Conservation (phyloP, 1,284 basidiomycete species). For the Sutorius eximius region DNA sequence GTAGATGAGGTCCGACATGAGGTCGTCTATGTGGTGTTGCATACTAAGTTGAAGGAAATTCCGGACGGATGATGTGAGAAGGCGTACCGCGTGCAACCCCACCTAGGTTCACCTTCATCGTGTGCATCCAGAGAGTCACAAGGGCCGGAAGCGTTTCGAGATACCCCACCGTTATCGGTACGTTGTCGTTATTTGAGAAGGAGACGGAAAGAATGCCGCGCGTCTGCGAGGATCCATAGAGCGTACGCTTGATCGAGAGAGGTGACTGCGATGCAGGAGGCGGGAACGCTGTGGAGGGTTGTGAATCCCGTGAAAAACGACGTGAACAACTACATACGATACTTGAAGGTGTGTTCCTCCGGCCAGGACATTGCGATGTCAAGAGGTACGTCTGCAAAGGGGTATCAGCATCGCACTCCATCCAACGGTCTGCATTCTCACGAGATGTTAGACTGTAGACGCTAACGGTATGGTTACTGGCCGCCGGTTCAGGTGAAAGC, state of each 20-base stretch:
- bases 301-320: not conserved
- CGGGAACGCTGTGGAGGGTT: conserved; percentile 26
- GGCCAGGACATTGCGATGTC: conserved; percentile 61
- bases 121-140: conserved; percentile 86
- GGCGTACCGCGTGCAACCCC: conserved; percentile 47
- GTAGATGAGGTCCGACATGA: conserved; percentile 58
- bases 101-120: conserved; percentile 53
- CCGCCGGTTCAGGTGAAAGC: conserved; percentile 51
- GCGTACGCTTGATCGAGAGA: conserved; percentile 68
- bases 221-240: conserved; percentile 77
- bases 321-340: conserved; percentile 45
- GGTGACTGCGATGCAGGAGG: conserved; percentile 36
- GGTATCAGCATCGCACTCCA: not conserved
- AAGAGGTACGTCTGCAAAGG: conserved; percentile 37
- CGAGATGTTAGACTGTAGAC: conserved; percentile 51
- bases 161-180: conserved; percentile 61
- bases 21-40: conserved; percentile 13
- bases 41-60: not conserved
- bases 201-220: conserved; percentile 70
- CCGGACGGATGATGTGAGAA: not conserved
- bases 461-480: conserved; percentile 36
- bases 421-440: conserved; percentile 31
- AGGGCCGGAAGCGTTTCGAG: conserved; percentile 95
- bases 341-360: conserved; percentile 49
- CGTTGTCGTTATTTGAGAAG: conserved; percentile 63